Evolutionary conservation across 768 basidiomycete genomes (phyloP), one percentile per base, ranked within the genome.

Genomic region (Trametes maxima): DNA sequence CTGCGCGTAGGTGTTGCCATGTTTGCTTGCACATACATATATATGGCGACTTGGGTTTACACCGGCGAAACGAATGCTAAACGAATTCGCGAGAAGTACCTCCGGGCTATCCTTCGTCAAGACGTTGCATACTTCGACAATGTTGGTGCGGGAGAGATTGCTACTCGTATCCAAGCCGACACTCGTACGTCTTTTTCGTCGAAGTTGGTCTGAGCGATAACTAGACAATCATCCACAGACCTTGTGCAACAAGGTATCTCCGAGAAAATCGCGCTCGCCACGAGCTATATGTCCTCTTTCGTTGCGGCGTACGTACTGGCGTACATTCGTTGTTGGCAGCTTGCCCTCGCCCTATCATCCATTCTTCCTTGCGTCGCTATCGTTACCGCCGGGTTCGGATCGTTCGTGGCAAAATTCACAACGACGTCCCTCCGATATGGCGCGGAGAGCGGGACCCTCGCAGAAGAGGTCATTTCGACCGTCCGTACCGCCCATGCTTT

Each of bases 81-180:
- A 68, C 85, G 95, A 33, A 81, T 97, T 44, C 85, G 95, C 33
- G 93, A 96, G 75, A 78, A 73, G 14, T 97, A 97, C 72, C 83
- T 97, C 13, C 74, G 81, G 58, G 85, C 94, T 2, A 76, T 95
- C 13, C 78, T 98, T 3, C 86, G 93, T 36, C 95, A 97, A 69
- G 87, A 93, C 64, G 87, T 95, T 64, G 86, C 88, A 12, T 97
- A 84, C 77, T 96, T 96, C 69, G 95, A 98, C 72, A 84, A 87
- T n/a, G 83, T 96, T 52, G 94, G 95, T 44, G 89, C 95, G 4
- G 95, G 95, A 58, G 95, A 97, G 70, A 88, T 98, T n/a, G 89
- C 95, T 0, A 96, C 95, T 11, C 85, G 94, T 44, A 96, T 97
- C 64, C 89, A 92, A 71, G 91, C 90, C 0, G 90, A 92, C 71